Base-by-base conservation (phyloP, 2,329 filamentous ascomycete species). In the Apiospora kogelbergensis region DNA sequence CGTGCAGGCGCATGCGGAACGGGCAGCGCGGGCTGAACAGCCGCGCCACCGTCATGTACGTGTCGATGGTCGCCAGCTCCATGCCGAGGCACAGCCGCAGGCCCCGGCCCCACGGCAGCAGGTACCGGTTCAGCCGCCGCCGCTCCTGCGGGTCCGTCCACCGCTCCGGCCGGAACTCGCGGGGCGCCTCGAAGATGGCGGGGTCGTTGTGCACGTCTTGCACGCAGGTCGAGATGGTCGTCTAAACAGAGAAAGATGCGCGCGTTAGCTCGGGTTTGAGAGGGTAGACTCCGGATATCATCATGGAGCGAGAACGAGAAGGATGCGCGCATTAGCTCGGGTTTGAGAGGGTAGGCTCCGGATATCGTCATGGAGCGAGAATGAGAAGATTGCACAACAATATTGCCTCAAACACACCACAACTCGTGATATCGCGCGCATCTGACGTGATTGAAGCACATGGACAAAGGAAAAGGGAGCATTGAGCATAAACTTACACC, bases 61-160 rank as follows among this genome's bases (percentile, higher is more conserved):
- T 48, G 53, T 75, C 74, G 63, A 73, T 70, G n/a, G 69, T 74
- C 2, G 74, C 74, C 33, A 75, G 74, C 66, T 74, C 74, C 66
- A 70, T 70, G 30, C 72, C 74, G 1, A 75, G 70, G 22, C 73
- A 74, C 20, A 74, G 71, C 41, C 73, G 66, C 11, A 70, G 68
- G 1, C 73, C 73, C 15, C 72, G 73, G 10, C 73, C 73, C 73
- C 74, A 75, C 9, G 74, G 74, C 45, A 70, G 69, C 63, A 75
- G 68, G 63, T 72, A 69, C n/a, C 71, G 71, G 57, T 69, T 70
- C 17, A 74, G 69, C 6, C 68, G 71, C 22, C 68, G 48, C 3
- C 74, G 73, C 63, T 72, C 71, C 11, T 71, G 69, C 15, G 68
- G 40, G 15, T 68, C 67, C 6, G 24, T 66, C 74, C 74, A 74